Evolutionary conservation across 192 early-diverging fungal species (phyloP), one percentile per base, ranked within the genome.

Genomic region (Pilaira anomala): DNA sequence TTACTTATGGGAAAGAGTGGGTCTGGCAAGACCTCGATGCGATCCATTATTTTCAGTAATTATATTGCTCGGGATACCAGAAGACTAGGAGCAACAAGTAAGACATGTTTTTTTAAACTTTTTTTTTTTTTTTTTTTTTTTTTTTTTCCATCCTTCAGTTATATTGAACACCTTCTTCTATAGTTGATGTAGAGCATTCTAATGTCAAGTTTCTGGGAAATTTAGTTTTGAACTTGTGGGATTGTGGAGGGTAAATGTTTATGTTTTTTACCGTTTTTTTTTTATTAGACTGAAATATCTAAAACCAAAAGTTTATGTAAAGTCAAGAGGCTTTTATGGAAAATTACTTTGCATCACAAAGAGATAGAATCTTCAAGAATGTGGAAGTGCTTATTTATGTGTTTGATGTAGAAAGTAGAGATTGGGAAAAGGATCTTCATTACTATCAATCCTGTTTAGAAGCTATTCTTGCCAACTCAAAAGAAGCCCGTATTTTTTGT

Each of bases 331-430:
- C 88, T 26, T 99, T 97, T 77, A 89, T 97, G 91, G 94, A 97
- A 71, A 96, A 91, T 73, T 99, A 96, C 74, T 88, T 97, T 79
- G 85, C 88, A 6, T 85, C 91, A 40, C 91, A 97, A 54, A 80
- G 90, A 55, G 95, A 99, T 59, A 91, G 92, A 65, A 95, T 99
- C 50, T 99, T 99, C 73, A 86, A 91, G 46, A 95, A 97, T 75
- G 97, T 99, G 3, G 94, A 99, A 76, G 94, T 99, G n/a, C 83
- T 99, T 16, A 98, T 98, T 66, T 98, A 97, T 66, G 95, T 98
- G 57, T 97, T 98, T 78, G 95, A 98, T 76, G 85, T 97, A 40
- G 96, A 97, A 76, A 90, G 87, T 30, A 81, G 91, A 26, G 94
- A 97, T 63, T 80, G 86, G 49, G 93, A 96, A 67, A 88, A 90